phyloP scores from a whole-genome alignment of 345 rosid genomes.

The Lenwebbia sp. region DNA sequence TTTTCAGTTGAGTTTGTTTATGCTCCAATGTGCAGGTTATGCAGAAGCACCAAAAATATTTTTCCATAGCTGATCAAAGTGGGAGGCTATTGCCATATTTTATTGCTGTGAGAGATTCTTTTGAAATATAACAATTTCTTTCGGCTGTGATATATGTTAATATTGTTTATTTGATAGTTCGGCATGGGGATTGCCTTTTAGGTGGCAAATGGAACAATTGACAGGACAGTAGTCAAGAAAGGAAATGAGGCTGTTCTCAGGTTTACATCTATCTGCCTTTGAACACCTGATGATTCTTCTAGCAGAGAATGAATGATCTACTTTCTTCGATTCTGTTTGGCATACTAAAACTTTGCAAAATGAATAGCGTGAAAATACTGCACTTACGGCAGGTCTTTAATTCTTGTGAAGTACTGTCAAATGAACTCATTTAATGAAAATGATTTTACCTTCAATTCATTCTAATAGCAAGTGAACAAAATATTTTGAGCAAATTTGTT shows the following conservation, averaged over 20 bases:
- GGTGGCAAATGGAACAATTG: slow-evolving; percentile 94
- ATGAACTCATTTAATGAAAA: background rate
- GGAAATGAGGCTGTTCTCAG: slow-evolving; percentile 99
- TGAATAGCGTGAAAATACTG: background rate
- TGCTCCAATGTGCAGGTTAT: slow-evolving; percentile 47
- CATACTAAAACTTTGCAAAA: background rate
- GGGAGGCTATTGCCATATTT: slow-evolving; percentile 79
- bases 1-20: background rate
- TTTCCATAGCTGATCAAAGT: slow-evolving; percentile 49
- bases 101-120: slow-evolving; percentile 54
- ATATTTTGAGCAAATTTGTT: background rate
- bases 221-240: slow-evolving; percentile 64
- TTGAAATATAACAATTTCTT: background rate
- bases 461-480: background rate
- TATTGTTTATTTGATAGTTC: background rate
- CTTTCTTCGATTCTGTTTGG: background rate
- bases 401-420: background rate
- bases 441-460: background rate
- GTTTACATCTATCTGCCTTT: slow-evolving; percentile 22
- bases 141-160: background rate
- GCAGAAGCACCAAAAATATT: slow-evolving; percentile 96
- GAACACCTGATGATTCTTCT: background rate
- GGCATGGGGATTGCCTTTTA: slow-evolving; percentile 18
- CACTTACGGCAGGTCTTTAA: background rate
- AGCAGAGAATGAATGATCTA: background rate